Conservation (phyloP, 345 rosid genomes). For the Euphorbia lathyris region DNA sequence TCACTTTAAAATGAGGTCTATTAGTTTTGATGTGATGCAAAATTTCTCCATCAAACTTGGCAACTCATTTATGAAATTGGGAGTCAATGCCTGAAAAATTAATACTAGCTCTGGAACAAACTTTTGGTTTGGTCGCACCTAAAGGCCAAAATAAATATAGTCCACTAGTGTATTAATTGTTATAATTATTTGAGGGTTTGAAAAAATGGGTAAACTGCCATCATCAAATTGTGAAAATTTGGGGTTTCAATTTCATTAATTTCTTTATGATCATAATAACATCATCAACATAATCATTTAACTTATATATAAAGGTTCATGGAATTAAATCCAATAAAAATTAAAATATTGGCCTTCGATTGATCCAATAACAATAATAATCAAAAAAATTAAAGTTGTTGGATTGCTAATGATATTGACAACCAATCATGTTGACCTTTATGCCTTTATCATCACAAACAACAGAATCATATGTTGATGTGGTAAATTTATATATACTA, state of each 20-base stretch:
- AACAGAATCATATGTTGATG: not conserved
- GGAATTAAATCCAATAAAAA: not conserved
- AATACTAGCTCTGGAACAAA: not conserved
- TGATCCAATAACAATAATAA: slow-evolving; percentile 5
- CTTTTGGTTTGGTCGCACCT: not conserved
- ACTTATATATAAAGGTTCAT: not conserved
- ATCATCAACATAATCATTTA: slow-evolving; percentile 22
- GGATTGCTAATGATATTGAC: slow-evolving; percentile 21
- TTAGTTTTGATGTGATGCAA: not conserved
- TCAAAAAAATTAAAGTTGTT: not conserved
- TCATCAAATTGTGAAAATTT: slow-evolving; percentile 6
- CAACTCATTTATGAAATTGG: not conserved
- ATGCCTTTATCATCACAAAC: slow-evolving; percentile 4
- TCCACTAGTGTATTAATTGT: not conserved
- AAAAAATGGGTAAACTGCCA: not conserved
- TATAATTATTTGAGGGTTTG: slow-evolving; percentile 4
- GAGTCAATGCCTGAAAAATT: not conserved
- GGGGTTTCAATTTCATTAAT: not conserved
- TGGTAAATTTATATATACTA: too few species aligned
- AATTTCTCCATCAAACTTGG: not conserved
- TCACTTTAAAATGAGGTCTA: too few species aligned
- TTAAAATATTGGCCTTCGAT: slow-evolving; percentile 4
- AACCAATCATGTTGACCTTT: slow-evolving; percentile 19
- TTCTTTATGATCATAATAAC: slow-evolving; percentile 16
- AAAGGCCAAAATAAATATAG: not conserved